phyloP scores from a whole-genome alignment of 129 eudicot genomes.

The Smallanthus sonchifolius region DNA sequence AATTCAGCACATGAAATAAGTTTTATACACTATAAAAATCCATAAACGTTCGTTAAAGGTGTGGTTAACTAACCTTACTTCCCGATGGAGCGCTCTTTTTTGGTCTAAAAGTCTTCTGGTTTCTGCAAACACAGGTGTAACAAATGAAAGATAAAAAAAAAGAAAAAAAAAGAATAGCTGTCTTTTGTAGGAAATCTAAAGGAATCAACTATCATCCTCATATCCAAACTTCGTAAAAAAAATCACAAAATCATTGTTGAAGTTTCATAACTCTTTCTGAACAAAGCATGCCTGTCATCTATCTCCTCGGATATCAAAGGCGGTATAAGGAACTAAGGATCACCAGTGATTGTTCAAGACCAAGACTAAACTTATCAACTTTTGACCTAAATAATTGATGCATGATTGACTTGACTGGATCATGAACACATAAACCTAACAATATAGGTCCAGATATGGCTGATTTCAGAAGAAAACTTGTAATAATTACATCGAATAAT shows the following conservation, averaged over 20 bases:
- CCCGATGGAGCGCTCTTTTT: constrained; percentile 68
- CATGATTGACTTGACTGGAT: background rate
- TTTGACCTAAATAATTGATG: background rate
- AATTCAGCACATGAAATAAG: constrained; percentile 5
- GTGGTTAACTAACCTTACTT: constrained; percentile 45
- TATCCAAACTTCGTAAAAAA: background rate
- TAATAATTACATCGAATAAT: background rate
- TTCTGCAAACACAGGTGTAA: constrained; percentile 39
- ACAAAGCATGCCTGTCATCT: background rate
- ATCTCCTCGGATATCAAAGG: constrained; percentile 1
- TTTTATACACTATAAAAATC: constrained; percentile 9
- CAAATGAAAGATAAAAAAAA: background rate
- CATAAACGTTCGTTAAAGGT: background rate
- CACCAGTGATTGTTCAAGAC: background rate
- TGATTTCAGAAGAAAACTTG: background rate
- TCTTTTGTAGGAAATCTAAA: background rate
- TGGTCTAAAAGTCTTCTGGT: constrained; percentile 70
- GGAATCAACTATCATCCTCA: background rate
- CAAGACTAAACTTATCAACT: background rate
- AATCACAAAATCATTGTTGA: background rate
- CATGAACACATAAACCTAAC: constrained; percentile 1
- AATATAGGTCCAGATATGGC: constrained; percentile 1
- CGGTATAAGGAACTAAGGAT: background rate
- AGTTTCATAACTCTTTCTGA: constrained; percentile 6
- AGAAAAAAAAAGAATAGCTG: background rate